Percentiles rank a stretch among this genome's conserved stretches.
Evolutionary conservation across 176 grass and related monocot species (phyloP).

Genomic region (Oryza rufipogon): DNA sequence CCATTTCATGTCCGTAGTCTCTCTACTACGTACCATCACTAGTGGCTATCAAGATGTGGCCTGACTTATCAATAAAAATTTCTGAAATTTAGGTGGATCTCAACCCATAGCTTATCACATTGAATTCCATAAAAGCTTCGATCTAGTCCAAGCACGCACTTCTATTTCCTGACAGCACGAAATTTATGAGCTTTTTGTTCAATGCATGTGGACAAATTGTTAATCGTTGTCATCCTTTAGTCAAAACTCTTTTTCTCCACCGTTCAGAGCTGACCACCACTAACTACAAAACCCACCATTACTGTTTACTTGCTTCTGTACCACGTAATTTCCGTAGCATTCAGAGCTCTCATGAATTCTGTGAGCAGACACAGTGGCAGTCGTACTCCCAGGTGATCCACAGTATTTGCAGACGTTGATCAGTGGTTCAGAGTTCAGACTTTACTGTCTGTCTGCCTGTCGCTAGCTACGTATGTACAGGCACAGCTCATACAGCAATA

Average conservation of each 20-base stretch:
- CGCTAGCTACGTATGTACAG: background rate
- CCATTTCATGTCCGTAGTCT: background rate
- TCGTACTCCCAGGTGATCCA: slow-evolving; percentile 8
- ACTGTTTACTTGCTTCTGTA: background rate
- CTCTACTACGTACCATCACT: background rate
- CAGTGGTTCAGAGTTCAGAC: background rate
- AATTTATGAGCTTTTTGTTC: slow-evolving; percentile 20
- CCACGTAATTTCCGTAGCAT: background rate
- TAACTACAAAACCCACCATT: background rate
- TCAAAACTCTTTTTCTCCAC: slow-evolving; percentile 14
- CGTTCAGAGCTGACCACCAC: slow-evolving; percentile 9
- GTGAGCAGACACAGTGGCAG: background rate
- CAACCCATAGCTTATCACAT: slow-evolving; percentile 37
- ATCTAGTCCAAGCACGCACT: slow-evolving; percentile 32
- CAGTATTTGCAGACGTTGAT: background rate
- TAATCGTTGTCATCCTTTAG: slow-evolving; percentile 1
- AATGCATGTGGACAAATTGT: slow-evolving; percentile 34
- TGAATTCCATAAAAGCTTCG: background rate
- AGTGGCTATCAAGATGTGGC: slow-evolving; percentile 47
- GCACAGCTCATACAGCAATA: slow-evolving; percentile 17
- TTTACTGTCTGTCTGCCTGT: background rate
- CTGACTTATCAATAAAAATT: slow-evolving; percentile 40
- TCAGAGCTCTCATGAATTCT: background rate
- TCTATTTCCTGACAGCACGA: slow-evolving; percentile 8
- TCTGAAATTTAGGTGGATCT: slow-evolving; percentile 22